Evolutionary conservation across 225 moss, liverwort and hornwort genomes (phyloP), one percentile per base, ranked within the genome.

Genomic region (Physcomitrellopsis africana): DNA sequence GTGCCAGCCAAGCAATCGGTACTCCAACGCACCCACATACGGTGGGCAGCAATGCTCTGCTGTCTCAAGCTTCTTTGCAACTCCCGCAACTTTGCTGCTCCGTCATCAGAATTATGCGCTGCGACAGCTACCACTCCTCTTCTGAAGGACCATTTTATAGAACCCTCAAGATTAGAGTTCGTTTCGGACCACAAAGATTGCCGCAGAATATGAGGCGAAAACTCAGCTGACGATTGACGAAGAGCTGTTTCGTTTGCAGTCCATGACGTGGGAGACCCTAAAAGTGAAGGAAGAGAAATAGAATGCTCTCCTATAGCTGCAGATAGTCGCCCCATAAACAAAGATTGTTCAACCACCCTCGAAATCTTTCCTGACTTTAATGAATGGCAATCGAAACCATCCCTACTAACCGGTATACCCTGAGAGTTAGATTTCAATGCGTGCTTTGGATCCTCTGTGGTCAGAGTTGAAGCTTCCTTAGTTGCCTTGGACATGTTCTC

Each of bases 21-120:
- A 83, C 90, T 97, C 91, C 94, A 97, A 75, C 69, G 71, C 76
- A 89, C 89, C 96, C 96, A 97, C 81, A 91, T 91, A 48, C 80
- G 86, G 65, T 97, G 94, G 22, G 92, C 92, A 62, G 81, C 86
- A 57, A 97, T 94, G 79, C 92, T 91, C 76, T 92, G 89, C 74
- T 87, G 91, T 78, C 92, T 92, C 37, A 97, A 68, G 76, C 78
- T 84, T 72, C 76, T 73, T 79, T 86, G 96, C 67, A 97, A 80
- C 48, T 86, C 88, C 81, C 72, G 75, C 60, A 94, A 70, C 80
- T 87, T 91, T 19, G 76, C 41, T 56, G 82, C 79, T 51, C 76
- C 86, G 42, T 87, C 81, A 51, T 74, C 87, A 63, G 84, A 67
- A 72, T 49, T 81, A 22, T 73, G 72, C 57, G 55, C 74, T 17